phyloP scores from a whole-genome alignment of 192 early-diverging fungal genomes.

The Funneliformis mosseae region DNA sequence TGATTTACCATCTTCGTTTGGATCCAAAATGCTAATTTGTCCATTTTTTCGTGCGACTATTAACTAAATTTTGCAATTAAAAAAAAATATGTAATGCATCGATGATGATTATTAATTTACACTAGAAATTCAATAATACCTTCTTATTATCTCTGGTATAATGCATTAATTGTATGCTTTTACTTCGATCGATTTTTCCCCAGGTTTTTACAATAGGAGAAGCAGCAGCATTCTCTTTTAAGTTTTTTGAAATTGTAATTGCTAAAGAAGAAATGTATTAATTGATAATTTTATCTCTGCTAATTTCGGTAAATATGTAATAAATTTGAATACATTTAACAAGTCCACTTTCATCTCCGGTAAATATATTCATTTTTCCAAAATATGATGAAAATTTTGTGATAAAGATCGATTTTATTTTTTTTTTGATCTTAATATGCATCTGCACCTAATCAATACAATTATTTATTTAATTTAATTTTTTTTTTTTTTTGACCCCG shows the following conservation, averaged over 20 bases:
- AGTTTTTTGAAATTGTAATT: slow-evolving; percentile 36
- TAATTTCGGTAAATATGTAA: not conserved
- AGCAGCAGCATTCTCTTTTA: slow-evolving; percentile 21
- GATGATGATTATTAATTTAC: not conserved
- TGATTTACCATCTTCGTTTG: slow-evolving; percentile 41
- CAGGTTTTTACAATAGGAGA: slow-evolving; percentile 40
- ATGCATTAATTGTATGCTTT: slow-evolving; percentile 41
- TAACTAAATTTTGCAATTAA: slow-evolving; percentile 38
- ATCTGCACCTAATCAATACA: too few relatives aligned
- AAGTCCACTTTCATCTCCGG: slow-evolving; percentile 48
- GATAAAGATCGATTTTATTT: not conserved
- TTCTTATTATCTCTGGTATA: slow-evolving; percentile 31
- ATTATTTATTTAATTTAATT: too few relatives aligned
- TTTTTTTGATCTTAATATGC: not conserved
- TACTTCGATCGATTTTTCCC: slow-evolving; percentile 40
- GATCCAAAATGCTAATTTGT: slow-evolving; percentile 48
- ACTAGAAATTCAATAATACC: not conserved
- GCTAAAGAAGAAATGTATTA: slow-evolving; percentile 12
- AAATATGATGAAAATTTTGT: not conserved
- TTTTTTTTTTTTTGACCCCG: too few relatives aligned
- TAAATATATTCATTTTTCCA: slow-evolving; percentile 39
- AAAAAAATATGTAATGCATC: not conserved
- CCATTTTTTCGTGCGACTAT: slow-evolving; percentile 59
- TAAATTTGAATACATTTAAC: slow-evolving; percentile 39
- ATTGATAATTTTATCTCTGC: not conserved